A percentile compares a stretch with the other conserved stretches of the same genome.
These are phyloP conservation scores for Ottelia alismoides DNA, from an alignment of 106 monocot species.

Conservation along the genomic window DNA sequence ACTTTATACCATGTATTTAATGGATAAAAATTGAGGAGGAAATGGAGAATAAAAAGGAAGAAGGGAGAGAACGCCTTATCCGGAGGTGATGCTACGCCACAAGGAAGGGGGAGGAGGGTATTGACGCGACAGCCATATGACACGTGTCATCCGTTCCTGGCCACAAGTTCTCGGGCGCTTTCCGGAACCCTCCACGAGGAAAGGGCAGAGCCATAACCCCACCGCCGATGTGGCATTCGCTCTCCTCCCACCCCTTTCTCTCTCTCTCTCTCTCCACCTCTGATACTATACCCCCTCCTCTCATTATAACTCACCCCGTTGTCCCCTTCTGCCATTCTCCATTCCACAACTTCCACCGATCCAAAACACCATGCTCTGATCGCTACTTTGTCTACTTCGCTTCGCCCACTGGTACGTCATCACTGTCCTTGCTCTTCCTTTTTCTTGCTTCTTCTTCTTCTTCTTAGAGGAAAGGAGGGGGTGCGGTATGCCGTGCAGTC, in stretches of 20 bases:
- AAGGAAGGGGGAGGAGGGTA: too few species aligned
- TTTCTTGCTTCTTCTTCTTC: not conserved
- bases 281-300: not conserved
- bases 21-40: too few species aligned
- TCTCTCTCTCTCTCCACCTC: not conserved
- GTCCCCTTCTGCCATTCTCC: not conserved
- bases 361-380: not conserved
- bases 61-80: too few species aligned
- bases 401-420: too few species aligned
- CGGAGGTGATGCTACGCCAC: too few species aligned
- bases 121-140: too few species aligned
- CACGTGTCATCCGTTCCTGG: not conserved
- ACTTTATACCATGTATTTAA: too few species aligned
- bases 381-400: not conserved
- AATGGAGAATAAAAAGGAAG: too few species aligned
- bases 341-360: not conserved
- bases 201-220: not conserved
- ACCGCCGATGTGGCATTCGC: not conserved
- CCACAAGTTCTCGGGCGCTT: conserved; percentile 6
- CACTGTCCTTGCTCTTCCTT: not conserved
- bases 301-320: too few species aligned
- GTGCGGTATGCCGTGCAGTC: not conserved
- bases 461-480: not conserved
- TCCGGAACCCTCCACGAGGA: not conserved
- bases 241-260: not conserved